Percentiles rank a stretch among this genome's conserved stretches.
Conservation (phyloP, 2,329 filamentous ascomycete genomes). For the Aspergillus fijiensis region DNA sequence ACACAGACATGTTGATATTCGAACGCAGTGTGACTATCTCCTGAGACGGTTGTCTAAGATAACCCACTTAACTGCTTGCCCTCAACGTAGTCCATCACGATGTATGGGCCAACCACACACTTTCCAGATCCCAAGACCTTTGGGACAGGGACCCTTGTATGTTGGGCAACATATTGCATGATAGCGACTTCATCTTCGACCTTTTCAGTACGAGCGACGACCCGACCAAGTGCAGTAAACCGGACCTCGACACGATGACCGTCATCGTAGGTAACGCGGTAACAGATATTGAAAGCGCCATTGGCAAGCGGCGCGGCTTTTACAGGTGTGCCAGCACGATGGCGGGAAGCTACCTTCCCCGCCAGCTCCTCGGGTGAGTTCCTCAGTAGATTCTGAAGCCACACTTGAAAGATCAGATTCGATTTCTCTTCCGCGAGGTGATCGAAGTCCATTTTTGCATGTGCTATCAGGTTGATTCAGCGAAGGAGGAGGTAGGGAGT, state of each 20-base stretch:
- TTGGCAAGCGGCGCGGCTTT: conserved; percentile 24
- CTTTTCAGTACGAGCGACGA: conserved; percentile 29
- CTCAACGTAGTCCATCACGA: conserved; percentile 29
- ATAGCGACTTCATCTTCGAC: conserved; percentile 28
- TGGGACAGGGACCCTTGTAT: conserved; percentile 28
- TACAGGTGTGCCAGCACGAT: conserved; percentile 20
- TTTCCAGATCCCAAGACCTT: conserved; percentile 23
- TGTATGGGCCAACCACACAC: conserved; percentile 24
- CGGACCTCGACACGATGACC: conserved; percentile 26
- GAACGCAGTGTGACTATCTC: conserved; percentile 17
- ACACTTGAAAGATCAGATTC: conserved; percentile 23
- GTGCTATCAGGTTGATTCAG: too few relatives aligned
- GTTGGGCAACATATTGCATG: conserved; percentile 26
- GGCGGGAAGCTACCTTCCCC: conserved; percentile 22
- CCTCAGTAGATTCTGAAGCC: conserved; percentile 24
- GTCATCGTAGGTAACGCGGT: conserved; percentile 29
- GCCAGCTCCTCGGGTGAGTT: conserved; percentile 26
- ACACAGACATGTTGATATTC: conserved; percentile 17
- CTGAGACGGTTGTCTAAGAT: conserved; percentile 23
- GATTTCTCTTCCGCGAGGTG: conserved; percentile 23
- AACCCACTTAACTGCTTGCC: conserved; percentile 23
- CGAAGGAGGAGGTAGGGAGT: too few relatives aligned
- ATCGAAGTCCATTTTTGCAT: conserved; percentile 22
- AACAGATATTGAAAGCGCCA: conserved; percentile 35
- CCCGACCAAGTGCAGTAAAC: conserved; percentile 29